Conservation (phyloP, 2,329 filamentous ascomycete genomes). For the Cercospora zeina region DNA sequence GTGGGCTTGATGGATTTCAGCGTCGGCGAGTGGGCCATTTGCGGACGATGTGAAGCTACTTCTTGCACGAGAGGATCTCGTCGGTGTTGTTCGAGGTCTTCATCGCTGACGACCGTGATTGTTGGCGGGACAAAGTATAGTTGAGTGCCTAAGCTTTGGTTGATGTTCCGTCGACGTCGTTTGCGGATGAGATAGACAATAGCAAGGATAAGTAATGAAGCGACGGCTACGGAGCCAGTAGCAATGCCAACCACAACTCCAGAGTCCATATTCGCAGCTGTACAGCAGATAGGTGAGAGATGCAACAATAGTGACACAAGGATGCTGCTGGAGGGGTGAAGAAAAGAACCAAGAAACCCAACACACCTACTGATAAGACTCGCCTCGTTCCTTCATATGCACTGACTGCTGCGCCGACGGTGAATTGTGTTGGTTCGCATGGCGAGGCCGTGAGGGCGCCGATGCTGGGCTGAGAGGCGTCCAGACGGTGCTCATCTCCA, state of each 20-base stretch:
- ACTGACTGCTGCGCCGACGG: constrained; percentile 4
- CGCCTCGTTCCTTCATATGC: constrained; percentile 9
- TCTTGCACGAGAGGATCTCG: constrained; percentile 14
- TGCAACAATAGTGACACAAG: constrained; percentile 8
- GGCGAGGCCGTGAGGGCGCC: constrained; percentile 5
- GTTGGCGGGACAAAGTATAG: constrained; percentile 11
- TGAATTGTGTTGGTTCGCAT: constrained; percentile 7
- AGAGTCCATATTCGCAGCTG: constrained; percentile 8
- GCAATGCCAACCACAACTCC: constrained; percentile 12
- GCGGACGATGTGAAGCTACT: constrained; percentile 9
- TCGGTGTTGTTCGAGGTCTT: constrained; percentile 14
- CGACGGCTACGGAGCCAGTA: constrained; percentile 10
- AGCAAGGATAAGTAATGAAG: constrained; percentile 1
- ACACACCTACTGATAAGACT: not conserved
- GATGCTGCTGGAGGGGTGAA: constrained; percentile 1
- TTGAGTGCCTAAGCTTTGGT: constrained; percentile 6
- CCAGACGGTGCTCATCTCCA: not conserved
- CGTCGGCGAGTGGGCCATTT: constrained; percentile 13
- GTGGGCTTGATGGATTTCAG: constrained; percentile 13
- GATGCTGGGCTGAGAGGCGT: constrained; percentile 15
- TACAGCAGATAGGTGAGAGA: not conserved
- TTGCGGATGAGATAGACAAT: constrained; percentile 8
- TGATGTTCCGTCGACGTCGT: not conserved
- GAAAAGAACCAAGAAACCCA: constrained; percentile 1
- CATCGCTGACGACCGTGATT: constrained; percentile 8